A percentile compares a stretch with the other conserved stretches of the same genome.
Conservation (phyloP, 108 stramenopile species). For the Nannochloropsis salina region DNA sequence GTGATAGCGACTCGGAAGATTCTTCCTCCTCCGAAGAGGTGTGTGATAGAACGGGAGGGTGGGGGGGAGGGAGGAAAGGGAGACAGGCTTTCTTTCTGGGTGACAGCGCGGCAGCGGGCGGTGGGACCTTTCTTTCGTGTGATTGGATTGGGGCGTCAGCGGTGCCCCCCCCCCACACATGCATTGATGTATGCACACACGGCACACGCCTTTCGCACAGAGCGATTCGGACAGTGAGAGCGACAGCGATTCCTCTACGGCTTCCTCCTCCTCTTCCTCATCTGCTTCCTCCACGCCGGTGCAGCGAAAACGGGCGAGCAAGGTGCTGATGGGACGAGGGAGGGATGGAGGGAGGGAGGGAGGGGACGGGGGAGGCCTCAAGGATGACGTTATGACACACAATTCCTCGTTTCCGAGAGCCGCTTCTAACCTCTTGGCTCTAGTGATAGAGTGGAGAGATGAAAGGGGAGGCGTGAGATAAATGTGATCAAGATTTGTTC, state of each 20-base stretch:
- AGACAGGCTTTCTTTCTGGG: too few species aligned
- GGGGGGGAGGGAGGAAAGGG: neutral
- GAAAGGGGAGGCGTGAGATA: neutral
- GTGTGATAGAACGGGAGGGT: neutral
- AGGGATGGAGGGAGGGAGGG: neutral
- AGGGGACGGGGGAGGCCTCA: neutral
- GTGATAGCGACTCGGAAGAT: neutral
- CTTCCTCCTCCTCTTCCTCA: neutral
- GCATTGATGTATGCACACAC: too few species aligned
- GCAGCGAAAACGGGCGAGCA: neutral
- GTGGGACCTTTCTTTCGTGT: too few species aligned
- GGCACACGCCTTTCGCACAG: too few species aligned
- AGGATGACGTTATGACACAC: neutral
- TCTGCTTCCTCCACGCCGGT: neutral
- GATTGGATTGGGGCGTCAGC: too few species aligned
- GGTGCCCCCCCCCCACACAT: too few species aligned
- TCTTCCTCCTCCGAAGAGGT: neutral
- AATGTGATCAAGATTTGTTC: neutral
- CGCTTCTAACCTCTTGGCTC: neutral
- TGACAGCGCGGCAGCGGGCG: too few species aligned
- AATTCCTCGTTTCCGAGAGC: conserved; percentile 5
- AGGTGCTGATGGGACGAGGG: neutral
- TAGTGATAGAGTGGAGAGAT: neutral
- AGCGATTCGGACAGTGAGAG: conserved; percentile 17
- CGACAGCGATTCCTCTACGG: neutral